Evolutionary conservation across 2,329 filamentous ascomycete genomes (phyloP).

Genomic region (Fusarium foetens): DNA sequence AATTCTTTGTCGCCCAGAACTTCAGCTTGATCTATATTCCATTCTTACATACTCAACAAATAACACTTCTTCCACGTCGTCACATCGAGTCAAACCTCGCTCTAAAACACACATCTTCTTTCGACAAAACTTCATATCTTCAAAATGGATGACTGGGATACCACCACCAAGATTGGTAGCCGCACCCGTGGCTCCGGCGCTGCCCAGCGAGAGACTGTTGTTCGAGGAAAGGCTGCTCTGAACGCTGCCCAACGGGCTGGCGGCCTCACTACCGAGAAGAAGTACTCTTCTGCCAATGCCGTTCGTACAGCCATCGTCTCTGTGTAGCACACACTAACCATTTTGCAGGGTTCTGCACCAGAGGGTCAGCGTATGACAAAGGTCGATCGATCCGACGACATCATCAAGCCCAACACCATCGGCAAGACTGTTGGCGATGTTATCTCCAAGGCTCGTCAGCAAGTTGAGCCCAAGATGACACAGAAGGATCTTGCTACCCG

Average conservation of each 20-base stretch:
- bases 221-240: slow-evolving; percentile 82
- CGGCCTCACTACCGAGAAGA: slow-evolving; percentile 89
- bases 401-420: slow-evolving; percentile 95
- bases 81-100: neutral
- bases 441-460: slow-evolving; percentile 81
- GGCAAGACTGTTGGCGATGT: slow-evolving; percentile 83
- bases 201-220: slow-evolving; percentile 81
- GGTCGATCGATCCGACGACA: slow-evolving; percentile 96
- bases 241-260: slow-evolving; percentile 91
- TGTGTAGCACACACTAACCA: slow-evolving; percentile 24
- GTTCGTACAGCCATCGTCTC: slow-evolving; percentile 40
- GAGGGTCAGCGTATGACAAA: slow-evolving; percentile 98
- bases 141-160: slow-evolving; percentile 81
- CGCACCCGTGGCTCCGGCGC: slow-evolving; percentile 77
- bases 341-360: slow-evolving; percentile 43
- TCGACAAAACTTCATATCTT: slow-evolving; percentile 53
- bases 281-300: slow-evolving; percentile 78
- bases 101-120: slow-evolving; percentile 1
- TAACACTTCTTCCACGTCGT: slow-evolving; percentile 11
- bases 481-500: slow-evolving; percentile 89
- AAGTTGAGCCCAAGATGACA: slow-evolving; percentile 93
- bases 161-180: slow-evolving; percentile 92
- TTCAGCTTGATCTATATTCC: slow-evolving; percentile 36
- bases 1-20: slow-evolving; percentile 39
- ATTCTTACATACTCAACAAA: slow-evolving; percentile 21